A percentile compares a stretch with the other conserved stretches of the same genome.
Conservation (phyloP, 78 protist genomes). For the Protostelium mycophagum region DNA sequence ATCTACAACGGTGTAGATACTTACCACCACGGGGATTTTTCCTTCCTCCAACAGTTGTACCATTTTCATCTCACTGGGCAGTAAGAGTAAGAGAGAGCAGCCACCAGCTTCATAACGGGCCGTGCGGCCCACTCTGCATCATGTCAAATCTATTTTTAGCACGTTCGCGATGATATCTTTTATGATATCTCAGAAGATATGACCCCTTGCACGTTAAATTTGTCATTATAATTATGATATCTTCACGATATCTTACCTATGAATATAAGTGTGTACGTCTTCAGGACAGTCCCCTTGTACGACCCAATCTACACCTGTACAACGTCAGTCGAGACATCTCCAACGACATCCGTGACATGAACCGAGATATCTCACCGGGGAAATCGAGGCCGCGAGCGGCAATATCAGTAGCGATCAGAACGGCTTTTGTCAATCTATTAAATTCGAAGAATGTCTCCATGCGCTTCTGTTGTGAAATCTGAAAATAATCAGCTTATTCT, state of each 20-base stretch:
- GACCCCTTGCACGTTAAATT: too few species aligned
- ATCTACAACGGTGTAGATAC: background rate
- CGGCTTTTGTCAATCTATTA: constrained; percentile 40
- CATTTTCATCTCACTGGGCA: constrained; percentile 39
- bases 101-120: constrained; percentile 76
- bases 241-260: constrained; percentile 12
- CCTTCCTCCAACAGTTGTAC: constrained; percentile 24
- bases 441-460: background rate
- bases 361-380: too few species aligned
- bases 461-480: constrained; percentile 11
- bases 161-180: too few species aligned
- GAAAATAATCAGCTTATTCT: constrained; percentile 33
- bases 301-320: constrained; percentile 98
- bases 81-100: constrained; percentile 21
- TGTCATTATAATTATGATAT: too few species aligned
- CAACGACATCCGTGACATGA: too few species aligned
- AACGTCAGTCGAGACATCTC: too few species aligned
- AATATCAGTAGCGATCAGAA: constrained; percentile 95
- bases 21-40: constrained; percentile 10
- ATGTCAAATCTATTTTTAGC: background rate
- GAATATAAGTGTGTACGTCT: constrained; percentile 90
- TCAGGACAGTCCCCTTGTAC: constrained; percentile 96
- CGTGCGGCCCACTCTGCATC: constrained; percentile 94
- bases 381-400: constrained; percentile 99
- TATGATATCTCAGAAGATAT: too few species aligned